Evolutionary conservation across 768 basidiomycete species (phyloP).

Genomic region (Lactarius tabidus): DNA sequence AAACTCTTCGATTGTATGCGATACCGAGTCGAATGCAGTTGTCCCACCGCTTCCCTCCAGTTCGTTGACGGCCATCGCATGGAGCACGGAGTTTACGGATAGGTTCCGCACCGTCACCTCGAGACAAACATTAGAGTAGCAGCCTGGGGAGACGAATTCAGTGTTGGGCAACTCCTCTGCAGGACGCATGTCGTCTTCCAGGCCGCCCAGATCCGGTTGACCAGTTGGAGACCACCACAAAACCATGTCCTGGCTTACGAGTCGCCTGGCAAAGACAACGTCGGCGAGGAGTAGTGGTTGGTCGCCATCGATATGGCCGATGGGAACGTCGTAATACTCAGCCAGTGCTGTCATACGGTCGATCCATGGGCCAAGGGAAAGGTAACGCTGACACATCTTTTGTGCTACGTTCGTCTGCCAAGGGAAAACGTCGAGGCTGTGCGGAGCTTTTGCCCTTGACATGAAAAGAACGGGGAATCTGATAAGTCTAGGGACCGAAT

Average conservation of each 20-base stretch:
- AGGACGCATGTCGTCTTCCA: conserved; percentile 78
- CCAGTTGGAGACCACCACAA: conserved; percentile 96
- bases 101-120: conserved; percentile 88
- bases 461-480: conserved; percentile 88
- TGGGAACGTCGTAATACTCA: conserved; percentile 87
- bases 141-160: conserved; percentile 80
- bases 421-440: conserved; percentile 75
- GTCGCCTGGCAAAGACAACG: conserved; percentile 82
- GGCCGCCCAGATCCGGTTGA: conserved; percentile 88
- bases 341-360: conserved; percentile 75
- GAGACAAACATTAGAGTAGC: conserved; percentile 90
- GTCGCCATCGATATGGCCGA: conserved; percentile 91
- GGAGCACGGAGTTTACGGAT: conserved; percentile 89
- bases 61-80: conserved; percentile 94
- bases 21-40: conserved; percentile 90
- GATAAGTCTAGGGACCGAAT: conserved; percentile 58
- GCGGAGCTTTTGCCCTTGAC: conserved; percentile 72
- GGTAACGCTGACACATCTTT: conserved; percentile 82
- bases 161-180: conserved; percentile 77
- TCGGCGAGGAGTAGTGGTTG: conserved; percentile 85
- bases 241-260: conserved; percentile 83
- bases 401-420: conserved; percentile 83
- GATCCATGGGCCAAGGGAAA: conserved; percentile 74
- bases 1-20: conserved; percentile 88
- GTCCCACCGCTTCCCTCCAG: conserved; percentile 93